Conservation (phyloP, 306 rosid genomes). For the Pterocarpus santalinus region DNA sequence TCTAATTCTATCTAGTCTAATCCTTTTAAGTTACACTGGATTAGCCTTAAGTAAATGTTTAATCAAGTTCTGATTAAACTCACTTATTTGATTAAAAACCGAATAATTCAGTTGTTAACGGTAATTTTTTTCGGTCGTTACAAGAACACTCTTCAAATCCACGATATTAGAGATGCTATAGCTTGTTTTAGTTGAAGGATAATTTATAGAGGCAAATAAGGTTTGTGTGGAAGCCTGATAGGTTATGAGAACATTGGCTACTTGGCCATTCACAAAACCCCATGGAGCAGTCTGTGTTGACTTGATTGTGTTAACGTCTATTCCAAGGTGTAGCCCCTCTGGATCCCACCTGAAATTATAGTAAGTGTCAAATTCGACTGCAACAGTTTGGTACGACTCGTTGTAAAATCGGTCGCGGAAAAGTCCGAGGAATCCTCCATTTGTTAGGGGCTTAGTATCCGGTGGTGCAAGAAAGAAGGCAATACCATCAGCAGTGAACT, state of each 20-base stretch:
- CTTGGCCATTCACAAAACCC: not conserved
- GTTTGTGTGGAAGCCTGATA: not conserved
- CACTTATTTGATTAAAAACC: too few species aligned
- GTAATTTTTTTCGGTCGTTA: too few species aligned
- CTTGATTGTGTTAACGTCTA: not conserved
- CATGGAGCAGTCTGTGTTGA: not conserved
- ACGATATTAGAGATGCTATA: not conserved
- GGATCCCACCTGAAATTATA: not conserved
- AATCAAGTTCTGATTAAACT: too few species aligned
- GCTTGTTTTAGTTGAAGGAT: not conserved
- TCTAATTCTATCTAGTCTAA: too few species aligned
- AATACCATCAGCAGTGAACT: not conserved
- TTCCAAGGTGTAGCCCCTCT: not conserved
- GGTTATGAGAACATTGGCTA: not conserved
- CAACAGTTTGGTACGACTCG: not conserved
- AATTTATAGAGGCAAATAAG: not conserved
- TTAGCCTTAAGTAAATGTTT: too few species aligned
- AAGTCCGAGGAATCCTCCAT: not conserved
- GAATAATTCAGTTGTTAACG: too few species aligned
- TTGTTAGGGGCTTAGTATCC: not conserved
- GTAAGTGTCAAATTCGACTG: constrained; percentile 24
- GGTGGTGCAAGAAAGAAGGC: constrained; percentile 14
- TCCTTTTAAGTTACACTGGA: too few species aligned
- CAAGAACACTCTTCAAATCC: constrained; percentile 8
- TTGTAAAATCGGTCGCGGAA: not conserved